phyloP scores from a whole-genome alignment of 805 yeast species.

The Saccharomycopsis sp. region DNA sequence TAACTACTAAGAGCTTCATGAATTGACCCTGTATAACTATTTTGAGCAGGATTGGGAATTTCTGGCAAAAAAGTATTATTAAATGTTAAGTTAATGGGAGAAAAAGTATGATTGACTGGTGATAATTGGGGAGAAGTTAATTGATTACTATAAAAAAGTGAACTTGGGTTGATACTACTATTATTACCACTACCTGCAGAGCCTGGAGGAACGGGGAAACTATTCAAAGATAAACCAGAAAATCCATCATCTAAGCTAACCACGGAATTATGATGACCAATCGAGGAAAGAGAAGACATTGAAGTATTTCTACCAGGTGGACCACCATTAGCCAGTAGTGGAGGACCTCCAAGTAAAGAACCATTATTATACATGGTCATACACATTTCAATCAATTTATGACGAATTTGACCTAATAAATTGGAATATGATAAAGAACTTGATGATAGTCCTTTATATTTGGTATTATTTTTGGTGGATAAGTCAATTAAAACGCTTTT shows the following conservation, averaged over 20 bases:
- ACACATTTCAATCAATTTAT: constrained; percentile 23
- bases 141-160: too few species aligned
- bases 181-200: too few species aligned
- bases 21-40: constrained; percentile 1
- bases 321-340: too few species aligned
- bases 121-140: constrained; percentile 13
- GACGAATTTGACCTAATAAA: constrained; percentile 28
- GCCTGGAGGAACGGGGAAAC: neutral
- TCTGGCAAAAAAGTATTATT: constrained; percentile 13
- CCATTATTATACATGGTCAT: neutral
- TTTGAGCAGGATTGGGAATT: neutral
- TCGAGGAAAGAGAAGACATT: neutral
- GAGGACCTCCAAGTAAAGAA: neutral
- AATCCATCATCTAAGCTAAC: constrained; percentile 8
- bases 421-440: constrained; percentile 4
- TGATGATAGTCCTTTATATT: neutral
- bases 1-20: constrained; percentile 11
- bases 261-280: neutral
- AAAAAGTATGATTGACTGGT: constrained; percentile 14
- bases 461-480: constrained; percentile 28
- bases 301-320: neutral
- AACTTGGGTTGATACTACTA: too few species aligned
- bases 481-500: constrained; percentile 28
- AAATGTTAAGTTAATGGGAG: constrained; percentile 14
- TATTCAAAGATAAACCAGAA: constrained; percentile 2